These are phyloP conservation scores for Arabidopsis hybrid DNA, from an alignment of 441 rosid species.

Conservation along the genomic window DNA sequence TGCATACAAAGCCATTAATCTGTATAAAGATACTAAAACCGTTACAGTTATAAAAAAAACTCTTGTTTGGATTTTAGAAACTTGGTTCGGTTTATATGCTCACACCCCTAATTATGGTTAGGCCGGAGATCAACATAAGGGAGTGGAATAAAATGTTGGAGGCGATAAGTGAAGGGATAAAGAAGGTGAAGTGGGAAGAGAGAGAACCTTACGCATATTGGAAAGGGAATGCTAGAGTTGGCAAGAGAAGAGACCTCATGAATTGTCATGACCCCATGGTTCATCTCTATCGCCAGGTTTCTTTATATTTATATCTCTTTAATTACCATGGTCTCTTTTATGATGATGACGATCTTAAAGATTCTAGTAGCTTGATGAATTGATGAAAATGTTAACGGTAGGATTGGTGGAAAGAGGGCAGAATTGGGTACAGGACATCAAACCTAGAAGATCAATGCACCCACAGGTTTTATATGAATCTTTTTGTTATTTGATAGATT, in stretches of 20 bases:
- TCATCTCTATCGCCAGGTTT: slow-evolving; percentile 48
- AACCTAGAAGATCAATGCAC: slow-evolving; percentile 61
- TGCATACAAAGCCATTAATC: background rate
- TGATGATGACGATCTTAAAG: background rate
- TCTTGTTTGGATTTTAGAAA: too few relatives aligned
- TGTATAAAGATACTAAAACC: too few relatives aligned
- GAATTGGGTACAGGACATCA: slow-evolving; percentile 53
- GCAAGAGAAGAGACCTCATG: slow-evolving; percentile 11
- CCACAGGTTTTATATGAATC: slow-evolving; percentile 48
- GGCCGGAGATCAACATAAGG: slow-evolving; percentile 62
- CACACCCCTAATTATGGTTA: background rate
- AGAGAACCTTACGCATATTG: slow-evolving; percentile 66
- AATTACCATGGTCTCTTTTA: background rate
- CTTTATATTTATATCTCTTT: background rate
- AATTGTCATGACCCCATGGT: slow-evolving; percentile 55
- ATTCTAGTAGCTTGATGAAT: slow-evolving; percentile 14
- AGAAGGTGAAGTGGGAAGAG: slow-evolving; percentile 52
- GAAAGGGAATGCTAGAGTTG: slow-evolving; percentile 56
- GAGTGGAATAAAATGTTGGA: slow-evolving; percentile 51
- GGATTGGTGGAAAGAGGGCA: slow-evolving; percentile 54
- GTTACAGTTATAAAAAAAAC: too few relatives aligned
- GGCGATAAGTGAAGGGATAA: slow-evolving; percentile 51
- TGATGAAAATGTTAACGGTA: background rate
- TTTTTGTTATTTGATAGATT: background rate
- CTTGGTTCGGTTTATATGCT: background rate